Evolutionary conservation across 129 eudicot genomes (phyloP).

Genomic region (Logfia minima): DNA sequence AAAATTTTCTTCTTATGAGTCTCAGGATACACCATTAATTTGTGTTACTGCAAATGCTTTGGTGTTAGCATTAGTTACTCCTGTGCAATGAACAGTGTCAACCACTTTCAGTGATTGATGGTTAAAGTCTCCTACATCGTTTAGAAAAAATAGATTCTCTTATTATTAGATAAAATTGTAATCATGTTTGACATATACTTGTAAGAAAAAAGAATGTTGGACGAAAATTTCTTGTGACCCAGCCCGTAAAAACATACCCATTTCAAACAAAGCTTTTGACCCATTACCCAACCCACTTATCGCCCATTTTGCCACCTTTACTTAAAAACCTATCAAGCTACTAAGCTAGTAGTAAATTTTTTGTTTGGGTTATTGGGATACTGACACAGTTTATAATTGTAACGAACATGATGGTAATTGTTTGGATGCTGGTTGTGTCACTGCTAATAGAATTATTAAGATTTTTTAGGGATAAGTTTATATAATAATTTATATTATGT

Average conservation of each 20-base stretch:
- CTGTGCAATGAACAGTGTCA: background rate
- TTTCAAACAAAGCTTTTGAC: background rate
- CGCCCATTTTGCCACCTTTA: background rate
- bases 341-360: too few species aligned
- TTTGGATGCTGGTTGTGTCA: background rate
- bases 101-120: background rate
- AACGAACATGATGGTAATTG: background rate
- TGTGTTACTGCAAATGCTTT: background rate
- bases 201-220: background rate
- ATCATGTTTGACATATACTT: background rate
- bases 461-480: background rate
- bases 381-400: too few species aligned
- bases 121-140: background rate
- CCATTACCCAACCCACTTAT: background rate
- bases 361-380: background rate
- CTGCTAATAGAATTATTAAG: too few species aligned
- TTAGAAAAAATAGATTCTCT: too few species aligned
- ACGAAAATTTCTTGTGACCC: background rate
- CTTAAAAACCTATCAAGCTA: background rate
- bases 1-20: background rate
- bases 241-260: background rate
- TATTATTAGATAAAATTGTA: too few species aligned
- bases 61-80: background rate
- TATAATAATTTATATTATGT: too few species aligned
- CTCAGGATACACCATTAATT: background rate